Conservation (phyloP, 75 land plant genomes). For the Ceratopteris richardii region DNA sequence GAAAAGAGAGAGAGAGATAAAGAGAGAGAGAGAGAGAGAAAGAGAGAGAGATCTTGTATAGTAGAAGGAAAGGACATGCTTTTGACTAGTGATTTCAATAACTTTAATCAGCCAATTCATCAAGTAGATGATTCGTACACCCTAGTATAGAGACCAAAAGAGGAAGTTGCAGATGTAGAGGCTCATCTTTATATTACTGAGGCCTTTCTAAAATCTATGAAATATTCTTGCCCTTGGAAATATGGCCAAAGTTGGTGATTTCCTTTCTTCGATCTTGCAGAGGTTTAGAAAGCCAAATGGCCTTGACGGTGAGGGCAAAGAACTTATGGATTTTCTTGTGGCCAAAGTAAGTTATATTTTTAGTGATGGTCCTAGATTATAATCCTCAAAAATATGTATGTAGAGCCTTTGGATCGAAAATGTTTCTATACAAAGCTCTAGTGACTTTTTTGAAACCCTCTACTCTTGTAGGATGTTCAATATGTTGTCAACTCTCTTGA, state of each 20-base stretch:
- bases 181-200: constrained; percentile 47
- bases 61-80: constrained; percentile 49
- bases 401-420: too few species aligned
- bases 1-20: too few species aligned
- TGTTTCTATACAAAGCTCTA: too few species aligned
- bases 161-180: constrained; percentile 88
- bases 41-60: too few species aligned
- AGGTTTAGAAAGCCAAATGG: constrained; percentile 20
- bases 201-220: constrained; percentile 34
- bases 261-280: constrained; percentile 33
- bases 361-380: constrained; percentile 30
- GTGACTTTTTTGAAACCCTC: too few species aligned
- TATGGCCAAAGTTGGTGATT: constrained; percentile 51
- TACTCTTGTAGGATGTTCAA: too few species aligned
- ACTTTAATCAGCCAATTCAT: constrained; percentile 29
- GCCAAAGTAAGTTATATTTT: constrained; percentile 34
- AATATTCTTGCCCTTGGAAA: constrained; percentile 22
- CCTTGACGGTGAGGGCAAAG: constrained; percentile 9
- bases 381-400: too few species aligned
- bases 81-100: constrained; percentile 16
- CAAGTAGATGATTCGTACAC: constrained; percentile 50
- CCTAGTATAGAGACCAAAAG: constrained; percentile 55
- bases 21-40: too few species aligned
- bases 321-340: constrained; percentile 42
- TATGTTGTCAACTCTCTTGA: too few species aligned